Percentiles rank a stretch among this genome's conserved stretches.
phyloP scores from a whole-genome alignment of 768 basidiomycete genomes.

The Agrocybe chaxingu region DNA sequence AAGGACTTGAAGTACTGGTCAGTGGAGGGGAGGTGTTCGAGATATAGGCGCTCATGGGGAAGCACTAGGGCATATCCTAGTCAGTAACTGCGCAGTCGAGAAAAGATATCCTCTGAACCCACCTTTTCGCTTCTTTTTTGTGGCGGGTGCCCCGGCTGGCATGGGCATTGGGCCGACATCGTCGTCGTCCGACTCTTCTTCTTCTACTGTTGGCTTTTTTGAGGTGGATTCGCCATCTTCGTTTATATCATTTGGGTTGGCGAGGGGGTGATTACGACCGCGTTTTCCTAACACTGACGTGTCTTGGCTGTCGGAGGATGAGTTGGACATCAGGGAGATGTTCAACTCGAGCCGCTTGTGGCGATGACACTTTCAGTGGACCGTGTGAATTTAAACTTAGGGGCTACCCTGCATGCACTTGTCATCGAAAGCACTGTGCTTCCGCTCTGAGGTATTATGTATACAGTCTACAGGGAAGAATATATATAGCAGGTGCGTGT shows the following conservation, averaged over 20 bases:
- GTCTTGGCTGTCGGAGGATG: constrained; percentile 37
- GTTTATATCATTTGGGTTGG: constrained; percentile 22
- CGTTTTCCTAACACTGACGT: constrained; percentile 65
- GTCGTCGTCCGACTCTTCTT: constrained; percentile 63
- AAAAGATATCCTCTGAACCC: constrained; percentile 17
- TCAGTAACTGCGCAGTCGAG: constrained; percentile 10
- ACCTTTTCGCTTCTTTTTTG: constrained; percentile 81
- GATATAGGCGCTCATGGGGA: constrained; percentile 88
- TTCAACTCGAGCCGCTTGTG: background rate
- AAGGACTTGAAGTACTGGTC: constrained; percentile 97
- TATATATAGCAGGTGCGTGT: too few species aligned
- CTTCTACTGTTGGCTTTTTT: constrained; percentile 27
- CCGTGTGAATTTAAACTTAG: background rate
- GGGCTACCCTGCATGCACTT: too few species aligned
- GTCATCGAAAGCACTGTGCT: too few species aligned
- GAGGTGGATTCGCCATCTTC: constrained; percentile 12
- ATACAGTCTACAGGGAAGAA: too few species aligned
- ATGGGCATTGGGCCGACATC: constrained; percentile 91
- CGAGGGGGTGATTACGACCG: constrained; percentile 28
- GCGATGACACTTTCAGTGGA: background rate
- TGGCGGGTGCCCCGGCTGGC: constrained; percentile 43
- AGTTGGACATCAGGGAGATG: constrained; percentile 14
- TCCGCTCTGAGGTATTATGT: too few species aligned
- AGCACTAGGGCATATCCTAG: constrained; percentile 53
- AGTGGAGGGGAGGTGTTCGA: constrained; percentile 87